Base-by-base conservation (phyloP, 805 yeast genomes). In the Lachancea sp. region DNA sequence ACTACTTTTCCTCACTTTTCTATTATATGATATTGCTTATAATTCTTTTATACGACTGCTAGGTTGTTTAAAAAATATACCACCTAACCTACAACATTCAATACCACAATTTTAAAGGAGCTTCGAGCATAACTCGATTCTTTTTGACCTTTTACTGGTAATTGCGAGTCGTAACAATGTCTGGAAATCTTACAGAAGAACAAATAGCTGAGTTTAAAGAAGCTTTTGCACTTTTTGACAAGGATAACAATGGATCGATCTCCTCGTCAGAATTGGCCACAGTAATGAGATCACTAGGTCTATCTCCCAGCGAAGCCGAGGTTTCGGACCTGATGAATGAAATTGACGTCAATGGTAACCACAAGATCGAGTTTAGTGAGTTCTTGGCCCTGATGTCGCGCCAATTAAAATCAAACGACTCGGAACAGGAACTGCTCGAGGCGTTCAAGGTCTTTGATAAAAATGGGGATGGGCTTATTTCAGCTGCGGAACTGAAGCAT, bases 211-310 rank as follows among this genome's bases (percentile, higher is more conserved):
- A 92, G 58, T 92, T 92, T 70, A 88, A 87, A 67, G 98, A 92
- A 71, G 98, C 98, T 5, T 92, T 92, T 64, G 87, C 97, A 46
- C 77, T 92, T 50, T 92, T 92, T 55, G 98, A 92, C 72, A 88
- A 88, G 64, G 96, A 92, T 64, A 83, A 89, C 59, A 97, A 89
- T 66, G 98, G 98, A 8, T 86, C 87, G 60, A 92, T 92, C 70
- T 87, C 96, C 44, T 85, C 96, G 54, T 77, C 85, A 58, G 98
- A 92, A 68, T 74, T 92, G 52, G 97, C 97, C 50, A 88, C 96
- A 3, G 98, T 92, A 39, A 92, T 92, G 98, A 83, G 98, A 69
- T 86, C 97, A n/a, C 73, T 92, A 59, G 98, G 98, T 38, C 92
- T 88, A 66, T 90, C 90, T 58, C 98, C 98, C 26, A 80, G 95